Conservation (phyloP, 805 yeast species). For the Barnettozyma californica region DNA sequence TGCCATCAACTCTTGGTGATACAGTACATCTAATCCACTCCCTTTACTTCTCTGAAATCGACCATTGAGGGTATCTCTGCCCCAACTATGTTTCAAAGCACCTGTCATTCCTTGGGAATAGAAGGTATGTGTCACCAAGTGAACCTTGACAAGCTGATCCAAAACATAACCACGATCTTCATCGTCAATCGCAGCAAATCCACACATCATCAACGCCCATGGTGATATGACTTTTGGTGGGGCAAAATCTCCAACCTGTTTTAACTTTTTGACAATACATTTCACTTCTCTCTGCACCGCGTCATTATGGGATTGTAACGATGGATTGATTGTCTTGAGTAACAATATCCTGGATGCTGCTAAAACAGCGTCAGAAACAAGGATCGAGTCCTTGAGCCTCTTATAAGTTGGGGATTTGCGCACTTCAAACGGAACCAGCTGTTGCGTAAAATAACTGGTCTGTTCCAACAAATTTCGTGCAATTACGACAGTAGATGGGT, state of each 20-base stretch:
- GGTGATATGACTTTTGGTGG: neutral
- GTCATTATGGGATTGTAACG: neutral
- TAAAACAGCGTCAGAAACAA: constrained; percentile 18
- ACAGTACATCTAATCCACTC: neutral
- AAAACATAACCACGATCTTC: neutral
- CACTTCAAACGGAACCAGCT: constrained; percentile 18
- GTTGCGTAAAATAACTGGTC: constrained; percentile 15
- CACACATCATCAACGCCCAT: neutral
- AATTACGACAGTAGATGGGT: constrained; percentile 5
- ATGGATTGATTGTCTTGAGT: constrained; percentile 11
- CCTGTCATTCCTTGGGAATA: neutral
- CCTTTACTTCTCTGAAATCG: neutral
- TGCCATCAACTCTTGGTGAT: neutral
- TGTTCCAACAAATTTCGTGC: constrained; percentile 13
- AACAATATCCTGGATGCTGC: constrained; percentile 17
- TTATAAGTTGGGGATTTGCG: constrained; percentile 7
- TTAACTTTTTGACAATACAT: neutral
- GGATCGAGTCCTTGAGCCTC: constrained; percentile 15
- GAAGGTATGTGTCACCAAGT: neutral
- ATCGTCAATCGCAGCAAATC: neutral
- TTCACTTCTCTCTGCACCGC: neutral
- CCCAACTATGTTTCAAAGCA: neutral
- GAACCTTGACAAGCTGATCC: neutral
- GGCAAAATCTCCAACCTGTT: neutral
- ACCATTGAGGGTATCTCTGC: neutral